phyloP scores from a whole-genome alignment of 2,329 filamentous ascomycete genomes.

The Fusarium paranaense region DNA sequence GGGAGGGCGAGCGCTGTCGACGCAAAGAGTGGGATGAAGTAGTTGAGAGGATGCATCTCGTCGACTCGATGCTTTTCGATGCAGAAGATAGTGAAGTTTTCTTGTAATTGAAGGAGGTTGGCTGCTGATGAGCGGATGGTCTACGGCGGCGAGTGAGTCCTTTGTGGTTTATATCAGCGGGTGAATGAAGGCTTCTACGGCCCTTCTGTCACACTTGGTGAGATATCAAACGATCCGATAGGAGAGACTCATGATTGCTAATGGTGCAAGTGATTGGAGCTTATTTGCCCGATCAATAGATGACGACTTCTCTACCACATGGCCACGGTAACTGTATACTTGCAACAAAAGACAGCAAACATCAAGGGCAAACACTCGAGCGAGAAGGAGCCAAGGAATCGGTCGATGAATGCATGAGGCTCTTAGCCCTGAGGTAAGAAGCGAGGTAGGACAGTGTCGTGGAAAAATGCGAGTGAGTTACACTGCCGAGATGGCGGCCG shows the following conservation, averaged over 20 bases:
- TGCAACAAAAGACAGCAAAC: slow-evolving; percentile 6
- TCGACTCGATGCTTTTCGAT: background rate
- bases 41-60: slow-evolving; percentile 16
- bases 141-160: background rate
- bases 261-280: background rate
- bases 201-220: background rate
- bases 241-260: background rate
- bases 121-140: background rate
- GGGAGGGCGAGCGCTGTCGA: slow-evolving; percentile 18
- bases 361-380: slow-evolving; percentile 11
- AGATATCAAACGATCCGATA: background rate
- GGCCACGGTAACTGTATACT: background rate
- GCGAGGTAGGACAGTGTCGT: background rate
- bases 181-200: slow-evolving; percentile 16
- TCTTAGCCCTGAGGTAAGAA: slow-evolving; percentile 16
- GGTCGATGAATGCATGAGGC: slow-evolving; percentile 17
- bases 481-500: slow-evolving; percentile 22
- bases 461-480: background rate
- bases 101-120: background rate
- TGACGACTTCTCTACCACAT: background rate
- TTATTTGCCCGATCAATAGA: slow-evolving; percentile 26
- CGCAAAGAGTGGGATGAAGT: slow-evolving; percentile 13
- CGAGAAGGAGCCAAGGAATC: slow-evolving; percentile 3
- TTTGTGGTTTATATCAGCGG: background rate
- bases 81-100: background rate